phyloP scores from a whole-genome alignment of 1,139 yeast species.

The Pichia sp. region DNA sequence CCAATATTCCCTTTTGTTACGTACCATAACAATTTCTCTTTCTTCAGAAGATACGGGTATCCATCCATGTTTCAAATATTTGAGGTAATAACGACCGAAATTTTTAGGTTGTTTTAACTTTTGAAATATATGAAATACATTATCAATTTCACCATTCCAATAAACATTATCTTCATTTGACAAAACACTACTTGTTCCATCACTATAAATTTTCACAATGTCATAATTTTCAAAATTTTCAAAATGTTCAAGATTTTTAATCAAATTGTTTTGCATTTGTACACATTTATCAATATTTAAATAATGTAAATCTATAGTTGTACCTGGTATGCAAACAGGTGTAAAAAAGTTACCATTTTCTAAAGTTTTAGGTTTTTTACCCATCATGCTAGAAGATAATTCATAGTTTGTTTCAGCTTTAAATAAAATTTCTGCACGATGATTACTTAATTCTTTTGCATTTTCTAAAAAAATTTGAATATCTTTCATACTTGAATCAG shows the following conservation, averaged over 20 bases:
- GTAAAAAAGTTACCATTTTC: constrained; percentile 47
- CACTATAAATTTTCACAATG: constrained; percentile 42
- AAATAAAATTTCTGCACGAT: constrained; percentile 40
- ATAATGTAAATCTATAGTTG: no score
- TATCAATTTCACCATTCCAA: constrained; percentile 9
- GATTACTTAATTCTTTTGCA: constrained; percentile 38
- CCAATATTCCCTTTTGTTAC: constrained; percentile 1
- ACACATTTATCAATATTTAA: constrained; percentile 10
- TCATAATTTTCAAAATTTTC: constrained; percentile 26
- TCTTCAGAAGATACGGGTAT: constrained; percentile 9
- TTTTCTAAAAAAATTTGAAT: constrained; percentile 35
- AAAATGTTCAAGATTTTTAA: neutral
- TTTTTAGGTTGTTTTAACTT: constrained; percentile 3
- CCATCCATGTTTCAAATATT: constrained; percentile 8
- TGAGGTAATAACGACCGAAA: neutral
- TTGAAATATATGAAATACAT: constrained; percentile 2
- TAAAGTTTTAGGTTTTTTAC: constrained; percentile 36
- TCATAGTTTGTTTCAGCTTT: constrained; percentile 50
- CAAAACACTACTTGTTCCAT: constrained; percentile 7
- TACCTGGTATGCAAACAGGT: constrained; percentile 34
- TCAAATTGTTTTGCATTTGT: constrained; percentile 1
- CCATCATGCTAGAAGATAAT: constrained; percentile 39
- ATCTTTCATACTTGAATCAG: constrained; percentile 11
- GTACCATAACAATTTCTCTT: constrained; percentile 6
- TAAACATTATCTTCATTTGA: neutral